Percentiles rank a stretch among this genome's conserved stretches.
Evolutionary conservation across 192 early-diverging fungal species (phyloP).

Genomic region (Gigaspora rosea): DNA sequence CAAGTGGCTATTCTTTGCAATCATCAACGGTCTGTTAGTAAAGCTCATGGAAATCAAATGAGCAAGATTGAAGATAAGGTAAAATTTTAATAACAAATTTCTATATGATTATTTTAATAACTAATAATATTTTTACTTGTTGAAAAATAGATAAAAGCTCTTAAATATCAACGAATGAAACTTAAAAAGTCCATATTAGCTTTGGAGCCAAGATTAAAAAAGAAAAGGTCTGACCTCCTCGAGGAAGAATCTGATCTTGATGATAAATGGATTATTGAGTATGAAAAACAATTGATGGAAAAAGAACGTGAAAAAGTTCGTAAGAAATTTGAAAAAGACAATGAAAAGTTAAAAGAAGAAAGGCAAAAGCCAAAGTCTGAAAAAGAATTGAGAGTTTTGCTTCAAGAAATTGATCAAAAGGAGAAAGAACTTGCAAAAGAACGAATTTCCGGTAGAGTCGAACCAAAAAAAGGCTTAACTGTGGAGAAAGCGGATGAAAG

Average conservation of each 20-base stretch:
- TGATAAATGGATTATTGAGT: constrained; percentile 71
- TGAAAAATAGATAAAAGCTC: constrained; percentile 60
- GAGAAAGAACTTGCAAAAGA: constrained; percentile 51
- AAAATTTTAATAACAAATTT: neutral
- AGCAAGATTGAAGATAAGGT: constrained; percentile 81
- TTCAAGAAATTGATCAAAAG: constrained; percentile 56
- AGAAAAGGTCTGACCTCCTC: constrained; percentile 67
- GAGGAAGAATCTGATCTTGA: constrained; percentile 77
- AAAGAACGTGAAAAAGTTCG: constrained; percentile 72
- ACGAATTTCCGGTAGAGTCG: constrained; percentile 47
- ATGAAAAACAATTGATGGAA: constrained; percentile 61
- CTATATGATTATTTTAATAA: constrained; percentile 19
- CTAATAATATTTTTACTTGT: neutral
- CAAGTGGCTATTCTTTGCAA: constrained; percentile 97
- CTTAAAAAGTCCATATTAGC: constrained; percentile 68
- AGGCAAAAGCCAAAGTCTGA: constrained; percentile 54
- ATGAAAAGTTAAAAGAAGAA: constrained; percentile 74
- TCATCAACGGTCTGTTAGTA: constrained; percentile 90
- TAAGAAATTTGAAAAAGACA: constrained; percentile 75
- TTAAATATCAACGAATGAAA: constrained; percentile 85
- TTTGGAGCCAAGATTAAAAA: constrained; percentile 75
- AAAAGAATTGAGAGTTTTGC: constrained; percentile 50
- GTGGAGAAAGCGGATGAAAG: constrained; percentile 76
- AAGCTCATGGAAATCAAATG: constrained; percentile 77
- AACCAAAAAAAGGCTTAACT: constrained; percentile 50